Evolutionary conservation across 352 stramenopile genomes (phyloP).

Genomic region (Phytophthora litchii): DNA sequence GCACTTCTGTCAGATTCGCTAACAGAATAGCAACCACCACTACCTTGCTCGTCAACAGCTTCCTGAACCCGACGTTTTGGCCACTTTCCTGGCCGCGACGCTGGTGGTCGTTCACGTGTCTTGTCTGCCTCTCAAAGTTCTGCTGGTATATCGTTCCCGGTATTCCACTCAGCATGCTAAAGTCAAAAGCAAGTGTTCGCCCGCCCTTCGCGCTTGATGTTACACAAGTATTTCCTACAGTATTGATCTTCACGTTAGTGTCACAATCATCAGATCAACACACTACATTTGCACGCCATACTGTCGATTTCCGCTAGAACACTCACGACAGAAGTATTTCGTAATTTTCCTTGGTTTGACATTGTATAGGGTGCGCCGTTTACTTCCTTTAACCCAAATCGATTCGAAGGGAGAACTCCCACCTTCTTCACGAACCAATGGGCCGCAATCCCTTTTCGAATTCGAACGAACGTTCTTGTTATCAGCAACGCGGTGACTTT

Average conservation of each 20-base stretch:
- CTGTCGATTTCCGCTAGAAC: not conserved
- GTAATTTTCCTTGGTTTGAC: not conserved
- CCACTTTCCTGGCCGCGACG: not conserved
- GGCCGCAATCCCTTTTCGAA: not conserved
- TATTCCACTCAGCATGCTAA: not conserved
- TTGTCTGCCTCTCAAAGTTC: too few relatives aligned
- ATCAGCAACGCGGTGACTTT: not conserved
- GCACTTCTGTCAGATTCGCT: too few relatives aligned
- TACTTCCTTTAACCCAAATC: not conserved
- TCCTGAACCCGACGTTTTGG: too few relatives aligned
- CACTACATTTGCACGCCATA: not conserved
- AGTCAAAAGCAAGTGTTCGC: not conserved
- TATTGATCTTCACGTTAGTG: not conserved
- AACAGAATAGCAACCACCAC: too few relatives aligned
- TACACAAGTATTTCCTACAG: not conserved
- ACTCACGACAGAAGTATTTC: not conserved
- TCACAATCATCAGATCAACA: not conserved
- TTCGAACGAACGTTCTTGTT: not conserved
- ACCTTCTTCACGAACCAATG: constrained; percentile 2
- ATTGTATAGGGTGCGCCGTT: not conserved
- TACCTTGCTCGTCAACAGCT: too few relatives aligned
- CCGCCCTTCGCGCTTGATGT: not conserved
- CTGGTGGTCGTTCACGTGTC: not conserved
- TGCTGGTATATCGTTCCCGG: not conserved
- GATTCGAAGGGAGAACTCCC: constrained; percentile 2